phyloP scores from a whole-genome alignment of 1,284 basidiomycete genomes.

The Microstroma glucosiphilum region DNA sequence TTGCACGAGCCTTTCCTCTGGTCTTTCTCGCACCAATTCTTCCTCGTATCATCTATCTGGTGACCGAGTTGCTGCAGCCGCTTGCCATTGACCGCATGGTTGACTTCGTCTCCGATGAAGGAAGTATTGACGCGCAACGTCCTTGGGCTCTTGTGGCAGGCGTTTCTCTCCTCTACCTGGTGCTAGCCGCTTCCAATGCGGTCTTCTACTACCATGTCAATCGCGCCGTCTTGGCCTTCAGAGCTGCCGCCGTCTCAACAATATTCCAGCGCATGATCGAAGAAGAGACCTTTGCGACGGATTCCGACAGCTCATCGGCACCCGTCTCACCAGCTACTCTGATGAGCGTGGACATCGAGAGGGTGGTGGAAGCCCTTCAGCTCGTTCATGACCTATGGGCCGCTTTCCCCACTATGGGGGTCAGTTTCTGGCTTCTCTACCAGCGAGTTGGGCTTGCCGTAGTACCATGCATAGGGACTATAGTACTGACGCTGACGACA shows the following conservation, averaged over 20 bases:
- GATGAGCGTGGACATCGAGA: conserved; percentile 1
- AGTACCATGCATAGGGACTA: neutral
- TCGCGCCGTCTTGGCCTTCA: neutral
- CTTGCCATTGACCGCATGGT: neutral
- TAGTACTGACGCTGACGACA: neutral
- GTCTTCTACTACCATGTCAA: neutral
- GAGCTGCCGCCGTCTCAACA: neutral
- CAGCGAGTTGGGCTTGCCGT: neutral
- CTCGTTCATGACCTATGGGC: neutral
- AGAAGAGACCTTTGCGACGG: neutral
- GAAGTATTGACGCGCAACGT: neutral
- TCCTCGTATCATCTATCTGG: neutral
- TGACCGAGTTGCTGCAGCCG: neutral
- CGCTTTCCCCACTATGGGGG: neutral
- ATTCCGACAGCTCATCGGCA: neutral
- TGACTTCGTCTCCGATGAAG: neutral
- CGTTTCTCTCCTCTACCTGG: neutral
- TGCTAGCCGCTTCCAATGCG: neutral
- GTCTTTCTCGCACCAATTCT: neutral
- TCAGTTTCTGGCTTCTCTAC: neutral
- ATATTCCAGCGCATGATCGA: neutral
- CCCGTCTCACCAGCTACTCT: neutral
- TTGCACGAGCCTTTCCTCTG: neutral
- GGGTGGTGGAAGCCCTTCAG: neutral
- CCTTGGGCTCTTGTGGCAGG: neutral